phyloP scores from a whole-genome alignment of 2,329 filamentous ascomycete genomes.

The Aureobasidium melanogenum region DNA sequence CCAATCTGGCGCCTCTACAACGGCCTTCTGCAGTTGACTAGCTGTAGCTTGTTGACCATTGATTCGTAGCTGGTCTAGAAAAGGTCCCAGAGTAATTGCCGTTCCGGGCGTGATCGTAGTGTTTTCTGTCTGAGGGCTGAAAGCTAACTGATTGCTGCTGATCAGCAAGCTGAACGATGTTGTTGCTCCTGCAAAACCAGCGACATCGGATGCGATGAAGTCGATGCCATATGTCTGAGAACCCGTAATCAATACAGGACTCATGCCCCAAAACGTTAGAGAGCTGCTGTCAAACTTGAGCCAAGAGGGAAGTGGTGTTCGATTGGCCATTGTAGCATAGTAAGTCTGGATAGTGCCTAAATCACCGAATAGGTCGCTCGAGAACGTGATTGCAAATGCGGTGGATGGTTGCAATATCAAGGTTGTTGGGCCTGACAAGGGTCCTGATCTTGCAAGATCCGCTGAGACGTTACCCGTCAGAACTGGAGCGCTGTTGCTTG shows the following conservation, averaged over 20 bases:
- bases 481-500: slow-evolving; percentile 45
- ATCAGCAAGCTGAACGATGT: slow-evolving; percentile 64
- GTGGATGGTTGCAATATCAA: slow-evolving; percentile 34
- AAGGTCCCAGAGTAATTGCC: slow-evolving; percentile 35
- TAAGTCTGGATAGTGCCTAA: slow-evolving; percentile 49
- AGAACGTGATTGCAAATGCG: slow-evolving; percentile 35
- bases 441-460: slow-evolving; percentile 50
- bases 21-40: neutral
- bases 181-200: slow-evolving; percentile 63
- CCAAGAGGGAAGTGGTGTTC: slow-evolving; percentile 81
- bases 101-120: slow-evolving; percentile 50
- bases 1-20: slow-evolving; percentile 52
- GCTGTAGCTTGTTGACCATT: slow-evolving; percentile 40
- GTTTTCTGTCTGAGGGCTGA: slow-evolving; percentile 47
- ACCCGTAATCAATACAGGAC: slow-evolving; percentile 56
- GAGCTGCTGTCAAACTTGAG: slow-evolving; percentile 58
- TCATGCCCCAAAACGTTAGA: slow-evolving; percentile 62
- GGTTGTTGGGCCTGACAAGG: slow-evolving; percentile 45
- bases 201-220: slow-evolving; percentile 68
- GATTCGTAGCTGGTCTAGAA: slow-evolving; percentile 46
- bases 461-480: slow-evolving; percentile 49
- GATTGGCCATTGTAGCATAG: slow-evolving; percentile 67
- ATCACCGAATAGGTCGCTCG: slow-evolving; percentile 49
- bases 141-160: slow-evolving; percentile 59
- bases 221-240: slow-evolving; percentile 65